phyloP scores from a whole-genome alignment of 2,329 filamentous ascomycete genomes.

The Malbranchea zuffiana region DNA sequence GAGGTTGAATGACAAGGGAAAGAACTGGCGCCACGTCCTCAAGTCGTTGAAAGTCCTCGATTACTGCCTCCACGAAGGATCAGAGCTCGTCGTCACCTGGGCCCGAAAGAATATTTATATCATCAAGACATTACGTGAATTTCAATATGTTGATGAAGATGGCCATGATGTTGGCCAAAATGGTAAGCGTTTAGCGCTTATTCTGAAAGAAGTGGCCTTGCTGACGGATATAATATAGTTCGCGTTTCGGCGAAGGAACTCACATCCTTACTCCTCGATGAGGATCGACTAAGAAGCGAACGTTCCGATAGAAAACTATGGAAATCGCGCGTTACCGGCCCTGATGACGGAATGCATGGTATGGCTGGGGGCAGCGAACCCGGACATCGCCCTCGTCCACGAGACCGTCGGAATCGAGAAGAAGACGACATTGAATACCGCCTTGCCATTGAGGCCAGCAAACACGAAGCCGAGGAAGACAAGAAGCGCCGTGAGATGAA shows the following conservation, averaged over 20 bases:
- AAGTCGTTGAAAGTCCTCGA: slow-evolving; percentile 97
- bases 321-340: slow-evolving; percentile 90
- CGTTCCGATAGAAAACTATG: slow-evolving; percentile 84
- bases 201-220: background rate
- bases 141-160: slow-evolving; percentile 92
- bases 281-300: slow-evolving; percentile 82
- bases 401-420: slow-evolving; percentile 46
- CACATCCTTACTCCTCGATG: slow-evolving; percentile 81
- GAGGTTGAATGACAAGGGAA: slow-evolving; percentile 95
- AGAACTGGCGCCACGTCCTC: slow-evolving; percentile 97
- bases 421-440: slow-evolving; percentile 87
- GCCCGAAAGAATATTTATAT: slow-evolving; percentile 96
- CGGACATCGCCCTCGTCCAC: slow-evolving; percentile 34
- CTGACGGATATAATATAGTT: slow-evolving; percentile 44
- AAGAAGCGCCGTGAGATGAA: slow-evolving; percentile 52
- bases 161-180: slow-evolving; percentile 92
- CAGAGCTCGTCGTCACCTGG: slow-evolving; percentile 94
- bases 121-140: slow-evolving; percentile 95
- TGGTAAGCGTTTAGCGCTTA: slow-evolving; percentile 44
- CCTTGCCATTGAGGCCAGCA: slow-evolving; percentile 88
- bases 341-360: slow-evolving; percentile 59
- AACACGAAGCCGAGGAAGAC: slow-evolving; percentile 88
- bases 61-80: slow-evolving; percentile 95
- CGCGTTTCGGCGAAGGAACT: slow-evolving; percentile 93
- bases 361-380: slow-evolving; percentile 33